These are phyloP conservation scores for Boletus sensibilis DNA, from an alignment of 768 basidiomycete genomes.

Conservation along the genomic window DNA sequence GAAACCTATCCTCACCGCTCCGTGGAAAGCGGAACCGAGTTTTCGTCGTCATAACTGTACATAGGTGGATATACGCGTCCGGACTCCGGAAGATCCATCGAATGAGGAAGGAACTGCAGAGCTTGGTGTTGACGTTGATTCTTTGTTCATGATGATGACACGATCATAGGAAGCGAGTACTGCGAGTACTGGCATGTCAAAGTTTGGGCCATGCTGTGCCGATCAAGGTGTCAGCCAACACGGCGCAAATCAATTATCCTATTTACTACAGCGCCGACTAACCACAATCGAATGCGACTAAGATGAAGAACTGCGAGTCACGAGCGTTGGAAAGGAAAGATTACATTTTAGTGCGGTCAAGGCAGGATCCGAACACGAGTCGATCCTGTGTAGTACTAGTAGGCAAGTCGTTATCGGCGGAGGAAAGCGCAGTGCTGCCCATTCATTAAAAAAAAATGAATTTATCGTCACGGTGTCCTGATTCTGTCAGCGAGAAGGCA, in stretches of 20 bases:
- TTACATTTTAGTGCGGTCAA: constrained; percentile 1
- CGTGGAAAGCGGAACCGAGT: constrained; percentile 3
- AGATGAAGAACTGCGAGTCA: constrained; percentile 3
- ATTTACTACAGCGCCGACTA: neutral
- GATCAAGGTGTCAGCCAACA: neutral
- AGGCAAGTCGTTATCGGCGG: constrained; percentile 13
- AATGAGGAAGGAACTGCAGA: neutral
- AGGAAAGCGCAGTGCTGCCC: neutral
- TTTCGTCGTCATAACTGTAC: neutral
- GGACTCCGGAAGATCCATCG: constrained; percentile 1
- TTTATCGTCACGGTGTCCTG: neutral
- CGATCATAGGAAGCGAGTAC: constrained; percentile 2
- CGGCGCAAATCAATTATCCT: neutral
- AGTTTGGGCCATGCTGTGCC: constrained; percentile 16
- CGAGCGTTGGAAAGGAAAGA: neutral
- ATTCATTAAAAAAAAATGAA: constrained; percentile 4
- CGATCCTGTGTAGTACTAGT: constrained; percentile 1
- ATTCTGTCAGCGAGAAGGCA: constrained; percentile 4
- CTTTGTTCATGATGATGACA: neutral
- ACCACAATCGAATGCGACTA: neutral
- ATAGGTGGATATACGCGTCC: neutral
- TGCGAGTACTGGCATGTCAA: neutral
- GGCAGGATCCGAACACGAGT: constrained; percentile 1
- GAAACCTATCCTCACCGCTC: constrained; percentile 2
- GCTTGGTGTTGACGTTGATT: neutral